Evolutionary conservation across 495 filamentous ascomycete genomes (phyloP), one percentile per base, ranked within the genome.

Genomic region (Podospora bellae-mahoneyi): DNA sequence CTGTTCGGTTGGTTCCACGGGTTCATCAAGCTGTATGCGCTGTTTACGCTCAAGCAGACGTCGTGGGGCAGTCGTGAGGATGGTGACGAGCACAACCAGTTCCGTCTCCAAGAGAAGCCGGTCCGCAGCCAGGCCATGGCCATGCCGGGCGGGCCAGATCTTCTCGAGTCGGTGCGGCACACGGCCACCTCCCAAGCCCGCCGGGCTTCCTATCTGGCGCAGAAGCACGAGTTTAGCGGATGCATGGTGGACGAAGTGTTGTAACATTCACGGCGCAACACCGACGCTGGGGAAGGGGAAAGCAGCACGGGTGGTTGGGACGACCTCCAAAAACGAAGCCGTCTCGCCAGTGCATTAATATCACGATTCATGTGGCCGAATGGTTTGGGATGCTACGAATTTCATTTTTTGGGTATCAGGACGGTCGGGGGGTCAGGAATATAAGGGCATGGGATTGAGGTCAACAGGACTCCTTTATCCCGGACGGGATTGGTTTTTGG

Each of bases 1-100:
- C 64, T 92, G 4, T 94, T 94, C 69, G 90, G 90, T 56, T 93
- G 91, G 76, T 85, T 92, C 72, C 90, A 93, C 76, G 89, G 90
- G 32, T 75, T 88, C 34, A 88, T 93, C 79, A 94, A 93, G 80
- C 81, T 93, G 64, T 91, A 91, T 68, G 90, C 91, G 3, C 81
- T 89, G 59, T 80, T 86, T 64, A 92, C 91, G 59, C 81, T 91
- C 27, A 87, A 89, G 76, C 66, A 88, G 88, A 90, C 88, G 30
- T 88, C 88, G 5, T 91, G 88, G 88, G 88, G 88, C 62, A 90
- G 86, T 69, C 84, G 88, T 66, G 85, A 85, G 55, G 88, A 89
- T 65, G 88, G 87, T 63, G 88, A 91, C 72, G 78, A 83, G 60
- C 85, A 90, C 79, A 85, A 89, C 74, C 81, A 78, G 28, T 75